Percentiles rank a stretch among this genome's conserved stretches.
These are phyloP conservation scores for Telfairia occidentalis DNA, from an alignment of 331 rosid genomes.

Conservation along the genomic window DNA sequence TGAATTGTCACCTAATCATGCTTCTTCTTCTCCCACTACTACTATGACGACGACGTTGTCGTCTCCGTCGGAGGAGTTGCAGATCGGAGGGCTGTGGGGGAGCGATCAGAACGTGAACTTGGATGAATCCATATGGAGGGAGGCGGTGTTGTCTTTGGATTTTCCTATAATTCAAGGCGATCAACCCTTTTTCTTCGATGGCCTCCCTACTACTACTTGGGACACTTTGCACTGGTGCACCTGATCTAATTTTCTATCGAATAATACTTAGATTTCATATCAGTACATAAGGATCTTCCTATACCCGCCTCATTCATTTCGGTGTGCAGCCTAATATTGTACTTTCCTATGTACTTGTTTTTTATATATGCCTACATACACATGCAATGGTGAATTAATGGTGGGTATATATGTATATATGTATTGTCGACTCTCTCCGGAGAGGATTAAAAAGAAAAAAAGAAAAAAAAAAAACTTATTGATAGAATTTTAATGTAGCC, in stretches of 20 bases:
- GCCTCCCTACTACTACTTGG: conserved; percentile 34
- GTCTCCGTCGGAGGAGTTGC: neutral
- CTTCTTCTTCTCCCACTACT: too few relatives aligned
- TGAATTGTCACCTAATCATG: too few relatives aligned
- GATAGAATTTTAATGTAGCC: neutral
- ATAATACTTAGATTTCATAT: too few relatives aligned
- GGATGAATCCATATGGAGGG: conserved; percentile 57
- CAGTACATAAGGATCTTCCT: too few relatives aligned
- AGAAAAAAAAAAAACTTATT: neutral
- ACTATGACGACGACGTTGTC: too few relatives aligned
- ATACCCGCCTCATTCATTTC: too few relatives aligned
- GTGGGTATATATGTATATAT: neutral
- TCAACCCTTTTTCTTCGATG: conserved; percentile 20
- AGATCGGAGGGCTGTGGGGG: conserved; percentile 24
- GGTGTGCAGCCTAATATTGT: too few relatives aligned
- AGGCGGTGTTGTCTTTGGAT: conserved; percentile 60
- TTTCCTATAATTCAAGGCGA: conserved; percentile 28
- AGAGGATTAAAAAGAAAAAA: neutral
- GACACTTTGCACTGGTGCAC: conserved; percentile 48
- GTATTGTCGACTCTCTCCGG: neutral
- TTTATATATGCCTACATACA: too few relatives aligned
- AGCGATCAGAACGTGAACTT: conserved; percentile 22
- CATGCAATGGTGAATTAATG: too few relatives aligned
- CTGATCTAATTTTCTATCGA: too few relatives aligned
- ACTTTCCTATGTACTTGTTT: too few relatives aligned